Conservation (phyloP, 305 asterid genomes). For the Plantago coronopus region DNA sequence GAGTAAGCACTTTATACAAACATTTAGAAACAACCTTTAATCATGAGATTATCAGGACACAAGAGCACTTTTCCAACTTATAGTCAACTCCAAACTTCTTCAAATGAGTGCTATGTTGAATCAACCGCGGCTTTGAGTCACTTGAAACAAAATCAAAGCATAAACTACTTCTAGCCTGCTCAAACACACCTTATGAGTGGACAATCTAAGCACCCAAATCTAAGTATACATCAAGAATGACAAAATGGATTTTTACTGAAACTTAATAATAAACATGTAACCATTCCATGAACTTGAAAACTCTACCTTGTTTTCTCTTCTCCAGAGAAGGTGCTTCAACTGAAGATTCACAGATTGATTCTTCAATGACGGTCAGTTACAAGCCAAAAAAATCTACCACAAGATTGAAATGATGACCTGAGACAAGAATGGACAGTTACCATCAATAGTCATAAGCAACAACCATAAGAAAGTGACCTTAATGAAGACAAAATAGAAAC, state of each 20-base stretch:
- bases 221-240: not conserved
- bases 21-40: not conserved
- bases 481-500: conserved; percentile 33
- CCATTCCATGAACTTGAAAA: conserved; percentile 20
- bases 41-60: not conserved
- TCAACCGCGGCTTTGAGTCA: not conserved
- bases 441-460: conserved; percentile 34
- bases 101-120: not conserved
- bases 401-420: conserved; percentile 27
- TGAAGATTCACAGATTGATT: conserved; percentile 52
- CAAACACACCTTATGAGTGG: not conserved
- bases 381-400: conserved; percentile 24
- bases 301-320: conserved; percentile 45
- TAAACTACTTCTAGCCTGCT: not conserved
- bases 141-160: not conserved
- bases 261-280: conserved; percentile 1
- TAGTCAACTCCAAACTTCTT: not conserved
- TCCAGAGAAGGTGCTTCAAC: conserved; percentile 34
- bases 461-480: conserved; percentile 30
- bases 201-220: not conserved
- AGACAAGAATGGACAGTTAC: conserved; percentile 29
- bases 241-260: not conserved
- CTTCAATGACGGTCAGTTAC: conserved; percentile 18
- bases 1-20: not conserved
- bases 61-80: not conserved